phyloP scores from a whole-genome alignment of 257 asterid species.

The Oldenlandia corymbosa region DNA sequence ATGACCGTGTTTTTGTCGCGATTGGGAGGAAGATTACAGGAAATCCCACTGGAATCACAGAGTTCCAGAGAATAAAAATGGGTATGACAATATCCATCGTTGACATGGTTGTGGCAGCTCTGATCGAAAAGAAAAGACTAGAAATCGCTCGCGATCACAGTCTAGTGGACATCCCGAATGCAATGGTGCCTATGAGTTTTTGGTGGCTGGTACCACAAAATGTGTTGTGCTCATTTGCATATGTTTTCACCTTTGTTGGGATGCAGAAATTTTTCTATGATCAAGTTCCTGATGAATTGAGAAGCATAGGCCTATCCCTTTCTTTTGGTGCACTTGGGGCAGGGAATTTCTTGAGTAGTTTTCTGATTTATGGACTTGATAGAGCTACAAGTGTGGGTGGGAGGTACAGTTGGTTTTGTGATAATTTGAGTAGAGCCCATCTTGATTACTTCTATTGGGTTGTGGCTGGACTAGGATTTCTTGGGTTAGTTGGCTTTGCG shows the following conservation, averaged over 20 bases:
- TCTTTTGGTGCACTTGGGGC: neutral
- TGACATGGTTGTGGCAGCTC: constrained; percentile 46
- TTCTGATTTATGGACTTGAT: neutral
- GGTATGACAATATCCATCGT: constrained; percentile 39
- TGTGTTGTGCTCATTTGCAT: constrained; percentile 37
- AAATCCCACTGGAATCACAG: constrained; percentile 48
- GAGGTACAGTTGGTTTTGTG: neutral
- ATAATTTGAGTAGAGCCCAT: constrained; percentile 5
- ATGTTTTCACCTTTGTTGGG: constrained; percentile 47
- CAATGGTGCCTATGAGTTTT: constrained; percentile 50
- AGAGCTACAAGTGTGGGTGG: neutral
- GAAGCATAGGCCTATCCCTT: constrained; percentile 43
- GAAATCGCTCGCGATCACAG: constrained; percentile 35
- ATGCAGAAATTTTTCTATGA: constrained; percentile 68
- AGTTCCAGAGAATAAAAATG: constrained; percentile 46
- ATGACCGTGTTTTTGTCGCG: constrained; percentile 55
- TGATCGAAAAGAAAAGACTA: constrained; percentile 46
- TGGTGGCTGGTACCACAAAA: constrained; percentile 72
- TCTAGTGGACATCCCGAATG: constrained; percentile 37
- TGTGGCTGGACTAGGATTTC: neutral
- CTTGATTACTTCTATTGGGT: constrained; percentile 9
- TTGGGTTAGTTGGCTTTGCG: neutral
- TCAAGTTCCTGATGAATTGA: constrained; percentile 51
- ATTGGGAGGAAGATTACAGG: constrained; percentile 38
- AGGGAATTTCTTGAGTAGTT: constrained; percentile 6